Conservation (phyloP, 495 filamentous ascomycete species). For the Aspergillus sparsus region DNA sequence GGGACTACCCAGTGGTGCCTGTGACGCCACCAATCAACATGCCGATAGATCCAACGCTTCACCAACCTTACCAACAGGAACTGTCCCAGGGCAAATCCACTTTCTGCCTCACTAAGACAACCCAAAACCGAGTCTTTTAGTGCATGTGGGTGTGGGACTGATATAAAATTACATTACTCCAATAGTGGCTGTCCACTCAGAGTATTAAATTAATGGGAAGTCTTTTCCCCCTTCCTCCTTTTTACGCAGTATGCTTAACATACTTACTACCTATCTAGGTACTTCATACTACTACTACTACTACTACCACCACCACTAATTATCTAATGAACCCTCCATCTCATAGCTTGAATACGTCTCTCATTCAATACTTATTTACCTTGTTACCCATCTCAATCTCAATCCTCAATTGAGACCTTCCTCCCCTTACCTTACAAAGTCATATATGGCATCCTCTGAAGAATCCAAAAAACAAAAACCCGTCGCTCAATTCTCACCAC, state of each 20-base stretch:
- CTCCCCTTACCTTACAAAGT: not conserved
- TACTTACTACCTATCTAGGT: too few species aligned
- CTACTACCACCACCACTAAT: too few species aligned
- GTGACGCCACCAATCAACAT: not conserved
- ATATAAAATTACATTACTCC: not conserved
- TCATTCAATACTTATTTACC: too few species aligned
- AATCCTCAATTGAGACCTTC: too few species aligned
- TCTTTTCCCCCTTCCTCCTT: too few species aligned
- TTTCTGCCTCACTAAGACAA: not conserved
- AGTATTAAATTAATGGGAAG: too few species aligned
- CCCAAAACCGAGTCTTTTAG: not conserved
- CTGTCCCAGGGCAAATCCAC: not conserved
- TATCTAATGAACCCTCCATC: too few species aligned
- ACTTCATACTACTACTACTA: too few species aligned
- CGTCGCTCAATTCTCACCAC: constrained; percentile 9
- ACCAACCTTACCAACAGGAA: not conserved
- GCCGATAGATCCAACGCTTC: not conserved
- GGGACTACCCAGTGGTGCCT: not conserved
- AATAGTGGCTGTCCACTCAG: not conserved
- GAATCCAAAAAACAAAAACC: not conserved
- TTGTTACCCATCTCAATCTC: too few species aligned
- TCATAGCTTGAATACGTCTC: too few species aligned
- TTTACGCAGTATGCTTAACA: too few species aligned
- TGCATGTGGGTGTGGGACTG: too few species aligned
- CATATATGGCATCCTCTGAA: not conserved